Base-by-base conservation (phyloP, 75 land plant genomes). In the Azolla pinnata region DNA sequence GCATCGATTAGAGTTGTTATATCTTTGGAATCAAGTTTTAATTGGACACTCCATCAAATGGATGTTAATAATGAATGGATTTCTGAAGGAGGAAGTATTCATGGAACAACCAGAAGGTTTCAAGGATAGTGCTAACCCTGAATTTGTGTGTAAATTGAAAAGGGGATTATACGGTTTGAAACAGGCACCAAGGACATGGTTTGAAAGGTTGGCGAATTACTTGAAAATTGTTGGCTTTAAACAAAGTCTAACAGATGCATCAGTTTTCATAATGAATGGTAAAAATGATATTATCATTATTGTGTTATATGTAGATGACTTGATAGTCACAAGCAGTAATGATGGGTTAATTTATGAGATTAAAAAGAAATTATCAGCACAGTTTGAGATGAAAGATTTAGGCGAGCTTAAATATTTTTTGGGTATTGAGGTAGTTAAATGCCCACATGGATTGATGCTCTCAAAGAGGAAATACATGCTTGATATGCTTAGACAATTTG, bases 61-160 rank as follows among this genome's bases (percentile, higher is more conserved):
- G 75, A 76, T 21, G 26, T 76, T 1, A 35, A 24, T 1, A 72
- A 59, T 63, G 71, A 57, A 4, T 68, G 67, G 33, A 42, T 75
- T 0, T 18, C 54, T 64, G 0, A 10, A 57, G 9, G 71, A 72
- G 12, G 34, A 10, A 0, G 59, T 77, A 2, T 67, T 31, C 29
- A 64, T 78, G 67, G 16, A 35, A 0, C 72, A 78, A 62, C 76
- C 68, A 10, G 53, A 19, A 8, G 65, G 64, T 1, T 73, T 38
- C 14, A 7, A 38, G 42, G 42, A 38, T 38, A 38, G 14, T 38
- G 42, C 14, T 38, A 38, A 38, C 42, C 42, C 42, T 38, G 14
- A 38, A 14, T 38, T 38, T 38, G 42, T 38, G 42, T 38, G 42
- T 38, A 38, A 38, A 14, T 38, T n/a, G n/a, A n/a, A n/a, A n/a